phyloP scores from a whole-genome alignment of 2,329 filamentous ascomycete genomes.

The Pestalotiopsis sp. region DNA sequence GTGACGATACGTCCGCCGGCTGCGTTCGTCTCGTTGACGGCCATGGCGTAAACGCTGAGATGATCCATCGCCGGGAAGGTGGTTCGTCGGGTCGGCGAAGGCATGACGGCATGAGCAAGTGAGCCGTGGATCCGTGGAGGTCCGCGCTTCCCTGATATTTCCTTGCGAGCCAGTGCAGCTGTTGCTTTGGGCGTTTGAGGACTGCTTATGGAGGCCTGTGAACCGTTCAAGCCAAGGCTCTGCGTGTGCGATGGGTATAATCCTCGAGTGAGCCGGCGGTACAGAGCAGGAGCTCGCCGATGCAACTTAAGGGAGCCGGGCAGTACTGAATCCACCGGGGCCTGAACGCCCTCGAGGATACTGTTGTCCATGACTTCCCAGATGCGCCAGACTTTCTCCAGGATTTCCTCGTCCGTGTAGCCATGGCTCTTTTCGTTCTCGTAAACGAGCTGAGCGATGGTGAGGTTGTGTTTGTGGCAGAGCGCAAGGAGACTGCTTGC shows the following conservation, averaged over 20 bases:
- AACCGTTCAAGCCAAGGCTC: slow-evolving; percentile 11
- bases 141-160: slow-evolving; percentile 26
- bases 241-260: slow-evolving; percentile 40
- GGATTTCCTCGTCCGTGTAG: slow-evolving; percentile 49
- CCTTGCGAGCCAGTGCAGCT: slow-evolving; percentile 19
- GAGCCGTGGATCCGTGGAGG: slow-evolving; percentile 45
- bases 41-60: slow-evolving; percentile 50
- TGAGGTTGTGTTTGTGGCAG: slow-evolving; percentile 50
- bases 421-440: slow-evolving; percentile 53
- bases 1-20: slow-evolving; percentile 51
- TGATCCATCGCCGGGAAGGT: slow-evolving; percentile 52
- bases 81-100: slow-evolving; percentile 45
- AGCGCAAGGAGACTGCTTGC: slow-evolving; percentile 44
- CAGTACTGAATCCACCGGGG: slow-evolving; percentile 38
- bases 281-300: slow-evolving; percentile 45
- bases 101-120: slow-evolving; percentile 44
- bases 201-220: slow-evolving; percentile 8
- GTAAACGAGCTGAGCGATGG: slow-evolving; percentile 51
- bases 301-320: slow-evolving; percentile 49
- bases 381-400: slow-evolving; percentile 45
- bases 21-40: slow-evolving; percentile 54
- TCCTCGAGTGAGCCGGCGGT: slow-evolving; percentile 44
- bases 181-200: slow-evolving; percentile 12
- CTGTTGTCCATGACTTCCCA: slow-evolving; percentile 54
- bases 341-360: slow-evolving; percentile 49